A percentile compares a stretch with the other conserved stretches of the same genome.
Conservation (phyloP, 768 basidiomycete species). For the Collybia sp. region DNA sequence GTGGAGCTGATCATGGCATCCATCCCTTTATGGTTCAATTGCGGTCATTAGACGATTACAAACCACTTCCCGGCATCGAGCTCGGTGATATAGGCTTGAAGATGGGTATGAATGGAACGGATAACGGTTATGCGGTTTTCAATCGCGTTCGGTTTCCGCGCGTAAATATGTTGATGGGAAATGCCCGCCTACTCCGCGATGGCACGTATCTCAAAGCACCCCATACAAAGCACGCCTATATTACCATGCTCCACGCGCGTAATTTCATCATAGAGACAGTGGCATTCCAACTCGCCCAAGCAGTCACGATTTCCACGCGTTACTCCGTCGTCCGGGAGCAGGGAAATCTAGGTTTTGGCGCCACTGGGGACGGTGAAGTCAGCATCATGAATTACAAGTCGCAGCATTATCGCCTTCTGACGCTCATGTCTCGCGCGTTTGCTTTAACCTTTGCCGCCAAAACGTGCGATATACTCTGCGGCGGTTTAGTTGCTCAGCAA, state of each 20-base stretch:
- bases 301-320: conserved; percentile 17
- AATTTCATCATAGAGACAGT: conserved; percentile 7
- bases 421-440: conserved; percentile 12
- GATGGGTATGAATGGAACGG: conserved; percentile 15
- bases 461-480: conserved; percentile 8
- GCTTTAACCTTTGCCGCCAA: conserved; percentile 14
- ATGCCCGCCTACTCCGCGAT: conserved; percentile 11
- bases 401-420: conserved; percentile 16
- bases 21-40: conserved; percentile 22
- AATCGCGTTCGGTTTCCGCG: conserved; percentile 17
- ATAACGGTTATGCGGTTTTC: conserved; percentile 21
- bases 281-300: conserved; percentile 20
- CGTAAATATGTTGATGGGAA: conserved; percentile 16
- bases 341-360: conserved; percentile 13
- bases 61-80: conserved; percentile 17
- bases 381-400: conserved; percentile 16
- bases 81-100: conserved; percentile 20
- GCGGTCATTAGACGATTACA: conserved; percentile 16
- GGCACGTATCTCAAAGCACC: conserved; percentile 11
- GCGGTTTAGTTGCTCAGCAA: conserved; percentile 7
- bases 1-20: conserved; percentile 13
- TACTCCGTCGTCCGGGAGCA: conserved; percentile 21
- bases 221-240: conserved; percentile 13
- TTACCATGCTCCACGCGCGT: conserved; percentile 16
- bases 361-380: conserved; percentile 6